Base-by-base conservation (phyloP, 2,329 filamentous ascomycete genomes). In the Pseudogymnoascus sp. region DNA sequence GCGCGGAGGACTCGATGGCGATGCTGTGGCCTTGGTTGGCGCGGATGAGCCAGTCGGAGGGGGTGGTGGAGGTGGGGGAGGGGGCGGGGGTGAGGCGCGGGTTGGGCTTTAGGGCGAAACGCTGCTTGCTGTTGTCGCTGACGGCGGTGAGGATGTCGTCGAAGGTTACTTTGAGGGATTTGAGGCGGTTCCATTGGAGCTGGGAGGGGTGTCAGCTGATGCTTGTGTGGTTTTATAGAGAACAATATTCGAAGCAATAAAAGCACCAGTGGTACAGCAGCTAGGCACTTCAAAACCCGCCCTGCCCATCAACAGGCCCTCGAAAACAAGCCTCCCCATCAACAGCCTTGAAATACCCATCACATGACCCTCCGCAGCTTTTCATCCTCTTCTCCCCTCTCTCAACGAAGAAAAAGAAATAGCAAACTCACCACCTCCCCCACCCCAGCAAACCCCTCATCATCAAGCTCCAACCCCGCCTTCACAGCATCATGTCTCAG, bases 21-120 rank as follows among this genome's bases (percentile, higher is more conserved):
- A 99, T 90, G 70, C 86, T 91, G 79, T 97, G 95, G 63, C 95
- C 95, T 78, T 97, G 95, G 72, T 96, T 96, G 28, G 95, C 95
- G 71, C 95, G 91, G 77, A 99, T 97, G 33, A 96, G 81, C 79
- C 87, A 97, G 60, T 88, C 79, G 15, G 73, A 68, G 7, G 69
- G 65, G 44, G 67, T 67, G 28, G 67, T 66, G 4, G 71, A 73
- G 0, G 68, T 68, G 33, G 63, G 70, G 64, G 68, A 61, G 9
- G 68, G 68, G 21, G 68, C 67, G 9, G 64, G 23, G 13, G 42
- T 26, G n/a, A 71, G 65, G 3, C 67, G 53, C 13, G 73, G 70
- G 66, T 78, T 82, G 53, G 83, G 83, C 62, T 91, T 87, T 71
- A 97, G 80, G 1, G 87, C 84, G 79, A 96, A 99, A 40, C 95